Conservation (phyloP, 2,329 filamentous ascomycete genomes). For the Microascus cirrosus region DNA sequence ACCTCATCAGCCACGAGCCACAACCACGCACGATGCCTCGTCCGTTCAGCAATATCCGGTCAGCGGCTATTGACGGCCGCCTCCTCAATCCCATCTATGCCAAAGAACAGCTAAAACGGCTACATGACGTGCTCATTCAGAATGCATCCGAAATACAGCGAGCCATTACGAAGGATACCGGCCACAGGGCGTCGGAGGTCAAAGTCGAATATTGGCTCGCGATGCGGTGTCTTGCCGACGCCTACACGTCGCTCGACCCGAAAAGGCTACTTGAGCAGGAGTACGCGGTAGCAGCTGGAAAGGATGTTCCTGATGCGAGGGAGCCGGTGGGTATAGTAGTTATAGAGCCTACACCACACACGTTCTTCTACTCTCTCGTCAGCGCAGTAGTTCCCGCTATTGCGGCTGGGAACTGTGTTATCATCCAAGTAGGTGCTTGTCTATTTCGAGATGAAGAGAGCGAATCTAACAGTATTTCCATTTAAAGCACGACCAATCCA, state of each 20-base stretch:
- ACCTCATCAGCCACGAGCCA: neutral
- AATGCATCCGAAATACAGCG: constrained; percentile 21
- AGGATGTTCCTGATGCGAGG: neutral
- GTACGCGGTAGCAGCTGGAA: constrained; percentile 9
- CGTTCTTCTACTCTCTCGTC: constrained; percentile 14
- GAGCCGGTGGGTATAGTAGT: constrained; percentile 12
- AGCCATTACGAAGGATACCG: constrained; percentile 27
- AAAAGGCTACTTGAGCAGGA: constrained; percentile 11
- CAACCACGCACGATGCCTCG: constrained; percentile 11
- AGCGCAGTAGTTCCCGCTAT: constrained; percentile 14
- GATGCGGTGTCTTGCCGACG: constrained; percentile 23
- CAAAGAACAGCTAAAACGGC: constrained; percentile 29
- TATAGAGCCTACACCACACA: constrained; percentile 13
- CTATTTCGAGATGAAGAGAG: constrained; percentile 10
- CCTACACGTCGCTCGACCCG: constrained; percentile 25
- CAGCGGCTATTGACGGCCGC: constrained; percentile 30
- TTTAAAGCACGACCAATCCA: constrained; percentile 24
- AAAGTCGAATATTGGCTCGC: constrained; percentile 27
- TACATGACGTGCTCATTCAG: constrained; percentile 24
- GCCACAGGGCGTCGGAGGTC: constrained; percentile 10
- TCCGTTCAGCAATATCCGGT: constrained; percentile 19
- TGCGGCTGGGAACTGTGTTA: constrained; percentile 16
- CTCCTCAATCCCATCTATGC: constrained; percentile 31
- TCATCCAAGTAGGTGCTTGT: constrained; percentile 12
- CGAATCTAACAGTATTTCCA: neutral